Base-by-base conservation (phyloP, 345 rosid species). In the Brassica cretica region DNA sequence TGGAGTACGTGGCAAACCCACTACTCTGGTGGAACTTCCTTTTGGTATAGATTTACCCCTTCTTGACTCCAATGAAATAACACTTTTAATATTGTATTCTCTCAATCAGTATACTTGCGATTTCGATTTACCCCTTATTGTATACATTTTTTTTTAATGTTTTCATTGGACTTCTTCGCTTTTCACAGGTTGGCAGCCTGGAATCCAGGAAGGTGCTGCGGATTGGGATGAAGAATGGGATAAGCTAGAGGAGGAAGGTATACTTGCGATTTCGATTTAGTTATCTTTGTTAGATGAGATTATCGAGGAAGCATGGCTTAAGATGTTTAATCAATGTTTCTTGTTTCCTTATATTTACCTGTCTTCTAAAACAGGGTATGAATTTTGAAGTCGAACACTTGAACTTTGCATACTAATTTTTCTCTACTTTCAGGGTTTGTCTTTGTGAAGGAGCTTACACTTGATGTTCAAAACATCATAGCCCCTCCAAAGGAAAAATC, bases 151-250 rank as follows among this genome's bases (percentile, higher is more conserved):
- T 16, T 55, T 27, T 55, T 66, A 3, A 44, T 66, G 46, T 82
- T 21, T 30, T 67, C 29, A 53, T 53, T 53, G 51, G 11, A 68
- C 46, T 18, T 69, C 46, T 37, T 80, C 66, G 35, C 27, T 77
- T 72, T 53, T 64, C 62, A 76, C 76, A 95, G 99, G 98, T 72
- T 93, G 97, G 99, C 99, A 95, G 82, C 85, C 89, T 81, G 98
- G 99, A 77, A 88, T 95, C 79, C 98, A 90, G 85, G 96, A 84
- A 87, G 87, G 84, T 81, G 86, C 96, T 63, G 91, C 97, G 85
- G 99, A 95, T 81, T 95, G 99, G 99, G 93, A 91, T 87, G 97
- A 84, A 85, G 86, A 86, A 71, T 93, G 98, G 98, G 99, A 91
- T 81, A 93, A 90, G 79, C 84, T 95, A 41, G 96, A 91, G 76